These are phyloP conservation scores for Myxozyma geophila DNA, from an alignment of 805 yeast genomes.

Conservation along the genomic window DNA sequence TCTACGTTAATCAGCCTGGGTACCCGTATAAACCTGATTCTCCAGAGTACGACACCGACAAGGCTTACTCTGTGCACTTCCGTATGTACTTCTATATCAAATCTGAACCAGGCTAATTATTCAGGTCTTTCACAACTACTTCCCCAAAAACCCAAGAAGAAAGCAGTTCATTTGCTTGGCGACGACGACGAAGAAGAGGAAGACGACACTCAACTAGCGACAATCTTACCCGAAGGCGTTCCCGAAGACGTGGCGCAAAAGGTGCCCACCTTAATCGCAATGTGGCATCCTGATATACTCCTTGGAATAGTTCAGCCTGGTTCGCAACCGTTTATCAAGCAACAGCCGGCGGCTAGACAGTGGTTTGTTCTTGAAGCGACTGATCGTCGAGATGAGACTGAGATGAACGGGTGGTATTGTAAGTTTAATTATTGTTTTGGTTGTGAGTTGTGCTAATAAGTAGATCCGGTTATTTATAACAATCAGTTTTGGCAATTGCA, in stretches of 20 bases:
- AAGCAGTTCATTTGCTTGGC: constrained; percentile 44
- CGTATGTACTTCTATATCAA: constrained; percentile 9
- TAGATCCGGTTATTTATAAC: constrained; percentile 46
- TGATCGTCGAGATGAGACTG: constrained; percentile 43
- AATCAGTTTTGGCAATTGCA: constrained; percentile 51
- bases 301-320: constrained; percentile 41
- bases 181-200: constrained; percentile 32
- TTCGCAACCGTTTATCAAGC: constrained; percentile 35
- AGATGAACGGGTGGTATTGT: constrained; percentile 44
- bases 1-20: constrained; percentile 38
- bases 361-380: constrained; percentile 42
- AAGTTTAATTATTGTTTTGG: neutral
- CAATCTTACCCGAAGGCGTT: neutral
- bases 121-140: constrained; percentile 42
- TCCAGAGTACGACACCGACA: constrained; percentile 34
- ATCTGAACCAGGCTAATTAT: constrained; percentile 35
- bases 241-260: neutral
- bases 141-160: constrained; percentile 41
- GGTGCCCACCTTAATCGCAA: constrained; percentile 39
- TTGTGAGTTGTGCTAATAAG: neutral
- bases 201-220: constrained; percentile 9
- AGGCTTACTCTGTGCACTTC: constrained; percentile 33
- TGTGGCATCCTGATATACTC: constrained; percentile 49
- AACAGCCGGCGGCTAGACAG: constrained; percentile 41
- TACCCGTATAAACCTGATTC: constrained; percentile 25